Evolutionary conservation across 345 rosid species (phyloP), one percentile per base, ranked within the genome.

Genomic region (Brassica cretica): DNA sequence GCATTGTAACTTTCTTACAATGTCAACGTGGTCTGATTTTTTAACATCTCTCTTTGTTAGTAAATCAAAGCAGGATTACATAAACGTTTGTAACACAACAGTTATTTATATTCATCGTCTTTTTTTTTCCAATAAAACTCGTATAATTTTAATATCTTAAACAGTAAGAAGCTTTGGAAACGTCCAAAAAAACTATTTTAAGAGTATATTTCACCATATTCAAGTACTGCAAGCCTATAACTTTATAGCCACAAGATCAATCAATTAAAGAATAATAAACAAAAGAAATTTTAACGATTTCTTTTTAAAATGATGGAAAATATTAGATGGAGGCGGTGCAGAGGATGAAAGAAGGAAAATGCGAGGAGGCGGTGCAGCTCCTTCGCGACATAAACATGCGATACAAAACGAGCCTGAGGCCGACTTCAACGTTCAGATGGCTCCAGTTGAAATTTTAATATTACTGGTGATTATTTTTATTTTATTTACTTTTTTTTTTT

Each of bases 381-480:
- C 79, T 87, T 64, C 44, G 72, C 61, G 65, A 80, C 3, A 87
- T 84, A 24, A 80, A 70, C 63, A 24, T 64, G 24, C 64, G 51
- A 8, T 81, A 71, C 80, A 49, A 70, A 24, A 76, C 15, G 86
- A 85, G 74, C 77, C 87, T 10, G 89, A 87, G 74, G 78, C 87
- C 41, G 87, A 84, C 32, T 87, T 83, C 64, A 41, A 84, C 64
- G 80, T 85, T 29, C 89, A 82, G 67, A 87, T 90, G 91, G 82
- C 84, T 27, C 81, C 89, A 55, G 88, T 84, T 2, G 89, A 90
- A 55, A 79, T 90, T 60, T 82, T 89, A 58, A 89, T 90, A 33
- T 76, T 82, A 58, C 86, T 81, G 90, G 91, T 86, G 56, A 11
- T 19, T 61, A 1, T 29, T 25, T 30, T 12, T 12, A 56, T n/a